Evolutionary conservation across 306 rosid genomes (phyloP), one percentile per base, ranked within the genome.

Genomic region (Fragaria nilgerrensis): DNA sequence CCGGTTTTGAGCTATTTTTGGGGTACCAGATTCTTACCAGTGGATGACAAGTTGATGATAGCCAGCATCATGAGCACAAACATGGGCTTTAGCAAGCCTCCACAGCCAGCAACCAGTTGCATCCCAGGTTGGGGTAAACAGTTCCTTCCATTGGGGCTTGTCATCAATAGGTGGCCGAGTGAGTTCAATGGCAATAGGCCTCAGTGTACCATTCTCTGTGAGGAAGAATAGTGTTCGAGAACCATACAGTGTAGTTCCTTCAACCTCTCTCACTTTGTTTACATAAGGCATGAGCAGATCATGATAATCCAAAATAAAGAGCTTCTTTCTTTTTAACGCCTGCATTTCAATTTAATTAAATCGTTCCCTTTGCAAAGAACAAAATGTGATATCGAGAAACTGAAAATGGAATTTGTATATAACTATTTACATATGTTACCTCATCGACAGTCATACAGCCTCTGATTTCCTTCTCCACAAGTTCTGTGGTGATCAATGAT

Each of bases 101-200:
- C 83, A 84, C 2, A 84, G 63, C 87, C 85, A 84, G 62, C 69
- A 63, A 4, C 41, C 80, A 0, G 87, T 81, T 27, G 85, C 74
- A 78, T 84, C 77, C 74, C 78, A 80, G 1, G 78, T 49, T 50
- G 87, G 83, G 23, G 79, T 43, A 43, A 72, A 81, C 50, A 78
- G 76, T 74, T 84, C 72, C 71, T 78, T 79, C 87, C 87, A 84
- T 36, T 77, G 75, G 1, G 75, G 83, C 64, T 73, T 77, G 14
- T 41, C 87, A 12, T 29, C 66, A n/a, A 32, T 20, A 0, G 82
- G 80, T 1, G 87, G 87, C 8, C 87, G 72, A 34, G 87, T 81
- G 49, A 84, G 70, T 77, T 84, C 87, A n/a, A 84, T 84, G 64
- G 85, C 87, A 45, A 84, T 2, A 41, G 80, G 85, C 68, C 80